Conservation (phyloP, 2,329 filamentous ascomycete genomes). For the Sarocladium kiliense region DNA sequence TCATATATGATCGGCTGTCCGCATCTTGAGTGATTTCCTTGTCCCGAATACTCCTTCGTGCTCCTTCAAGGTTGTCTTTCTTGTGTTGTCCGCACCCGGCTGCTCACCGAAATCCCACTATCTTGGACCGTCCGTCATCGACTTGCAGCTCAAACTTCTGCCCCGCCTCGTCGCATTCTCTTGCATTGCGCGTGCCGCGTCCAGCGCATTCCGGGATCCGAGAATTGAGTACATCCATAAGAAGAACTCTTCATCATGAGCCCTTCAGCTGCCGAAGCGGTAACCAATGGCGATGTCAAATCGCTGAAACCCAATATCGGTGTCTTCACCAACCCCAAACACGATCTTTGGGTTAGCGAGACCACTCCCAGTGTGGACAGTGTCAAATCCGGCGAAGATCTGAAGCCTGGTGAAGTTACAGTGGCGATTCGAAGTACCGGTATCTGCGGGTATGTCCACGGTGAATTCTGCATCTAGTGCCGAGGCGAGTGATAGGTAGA, state of each 20-base stretch:
- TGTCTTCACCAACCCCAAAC: conserved; percentile 89
- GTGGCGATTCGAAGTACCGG: conserved; percentile 89
- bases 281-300: conserved; percentile 19
- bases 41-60: background rate
- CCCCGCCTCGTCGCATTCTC: background rate
- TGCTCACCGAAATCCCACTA: background rate
- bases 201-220: background rate
- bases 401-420: conserved; percentile 81
- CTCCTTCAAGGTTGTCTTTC: background rate
- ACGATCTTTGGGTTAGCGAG: conserved; percentile 84
- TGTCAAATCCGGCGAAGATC: conserved; percentile 59
- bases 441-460: conserved; percentile 74
- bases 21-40: conserved; percentile 1
- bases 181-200: background rate
- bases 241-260: conserved; percentile 22
- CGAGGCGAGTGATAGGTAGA: no score
- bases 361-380: conserved; percentile 72
- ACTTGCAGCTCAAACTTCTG: background rate
- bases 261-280: conserved; percentile 26
- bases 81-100: background rate
- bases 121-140: background rate
- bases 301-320: conserved; percentile 78
- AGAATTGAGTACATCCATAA: background rate
- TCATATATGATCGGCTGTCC: conserved; percentile 5
- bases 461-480: no score